Evolutionary conservation across 768 basidiomycete species (phyloP).

Genomic region (Boletus tomentosulus): DNA sequence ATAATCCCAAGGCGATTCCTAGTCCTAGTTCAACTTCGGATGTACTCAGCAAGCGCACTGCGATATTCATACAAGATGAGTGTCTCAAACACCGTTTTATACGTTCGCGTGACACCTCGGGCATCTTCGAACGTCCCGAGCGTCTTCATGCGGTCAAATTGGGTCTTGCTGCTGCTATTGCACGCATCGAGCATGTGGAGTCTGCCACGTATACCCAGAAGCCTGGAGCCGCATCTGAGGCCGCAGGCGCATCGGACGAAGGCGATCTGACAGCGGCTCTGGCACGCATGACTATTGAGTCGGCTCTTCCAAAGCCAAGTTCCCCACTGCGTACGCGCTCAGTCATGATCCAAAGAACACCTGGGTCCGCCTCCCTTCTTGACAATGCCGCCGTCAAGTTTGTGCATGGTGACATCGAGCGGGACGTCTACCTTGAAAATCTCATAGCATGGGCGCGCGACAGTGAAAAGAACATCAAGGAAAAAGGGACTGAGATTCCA

Average conservation of each 20-base stretch:
- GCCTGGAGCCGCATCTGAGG: neutral
- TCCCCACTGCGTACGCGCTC: constrained; percentile 23
- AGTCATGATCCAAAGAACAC: constrained; percentile 49
- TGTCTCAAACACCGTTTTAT: too few relatives aligned
- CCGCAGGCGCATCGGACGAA: constrained; percentile 33
- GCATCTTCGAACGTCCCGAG: too few relatives aligned
- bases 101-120: too few relatives aligned
- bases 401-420: constrained; percentile 66
- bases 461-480: constrained; percentile 56
- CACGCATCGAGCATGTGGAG: too few relatives aligned
- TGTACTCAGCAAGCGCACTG: too few relatives aligned
- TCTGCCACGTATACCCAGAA: neutral
- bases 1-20: too few relatives aligned
- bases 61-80: too few relatives aligned
- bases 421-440: constrained; percentile 63
- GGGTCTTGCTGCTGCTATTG: too few relatives aligned
- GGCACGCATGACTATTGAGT: constrained; percentile 38
- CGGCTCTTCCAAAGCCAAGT: constrained; percentile 1
- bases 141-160: too few relatives aligned
- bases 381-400: constrained; percentile 65
- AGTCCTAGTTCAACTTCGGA: too few relatives aligned
- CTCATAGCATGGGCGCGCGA: constrained; percentile 56
- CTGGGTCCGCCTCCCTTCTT: constrained; percentile 51
- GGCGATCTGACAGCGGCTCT: constrained; percentile 48
- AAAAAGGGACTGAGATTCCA: constrained; percentile 74